Percentiles rank a stretch among this genome's conserved stretches.
Conservation (phyloP, 768 basidiomycete species). For the Auricularia cornea region DNA sequence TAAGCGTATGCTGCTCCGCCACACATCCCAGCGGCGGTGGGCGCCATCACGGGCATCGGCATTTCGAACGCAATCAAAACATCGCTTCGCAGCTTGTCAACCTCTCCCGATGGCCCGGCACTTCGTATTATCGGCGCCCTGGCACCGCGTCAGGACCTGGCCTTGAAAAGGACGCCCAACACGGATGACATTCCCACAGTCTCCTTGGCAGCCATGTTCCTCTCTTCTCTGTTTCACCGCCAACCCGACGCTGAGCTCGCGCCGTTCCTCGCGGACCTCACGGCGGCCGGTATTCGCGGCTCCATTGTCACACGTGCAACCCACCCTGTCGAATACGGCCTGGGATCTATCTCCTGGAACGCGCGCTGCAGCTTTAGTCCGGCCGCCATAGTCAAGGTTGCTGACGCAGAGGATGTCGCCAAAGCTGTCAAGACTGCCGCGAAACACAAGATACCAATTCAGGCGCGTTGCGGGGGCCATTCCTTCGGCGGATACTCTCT, state of each 20-base stretch:
- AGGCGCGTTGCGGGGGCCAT: slow-evolving; percentile 16
- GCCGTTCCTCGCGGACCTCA: not conserved
- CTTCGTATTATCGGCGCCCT: too few relatives aligned
- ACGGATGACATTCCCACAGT: too few relatives aligned
- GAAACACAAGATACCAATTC: slow-evolving; percentile 13
- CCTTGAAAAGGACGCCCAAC: too few relatives aligned
- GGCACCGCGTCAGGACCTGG: too few relatives aligned
- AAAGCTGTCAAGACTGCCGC: slow-evolving; percentile 15
- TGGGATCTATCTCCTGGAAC: slow-evolving; percentile 3
- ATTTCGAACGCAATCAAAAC: too few relatives aligned
- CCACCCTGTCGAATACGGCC: not conserved
- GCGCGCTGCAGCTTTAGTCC: slow-evolving; percentile 11
- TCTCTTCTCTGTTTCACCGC: not conserved
- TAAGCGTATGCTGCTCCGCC: too few relatives aligned
- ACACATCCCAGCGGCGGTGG: too few relatives aligned
- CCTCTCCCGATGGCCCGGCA: too few relatives aligned
- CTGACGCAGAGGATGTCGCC: slow-evolving; percentile 8
- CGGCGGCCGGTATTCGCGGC: not conserved
- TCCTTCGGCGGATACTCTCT: slow-evolving; percentile 16
- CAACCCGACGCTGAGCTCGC: not conserved
- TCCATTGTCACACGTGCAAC: not conserved
- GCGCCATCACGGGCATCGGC: too few relatives aligned
- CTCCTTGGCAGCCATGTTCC: not conserved
- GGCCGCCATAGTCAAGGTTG: slow-evolving; percentile 16
- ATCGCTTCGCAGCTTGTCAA: too few relatives aligned